phyloP scores from a whole-genome alignment of 2,329 filamentous ascomycete genomes.

The Canariomyces notabilis region DNA sequence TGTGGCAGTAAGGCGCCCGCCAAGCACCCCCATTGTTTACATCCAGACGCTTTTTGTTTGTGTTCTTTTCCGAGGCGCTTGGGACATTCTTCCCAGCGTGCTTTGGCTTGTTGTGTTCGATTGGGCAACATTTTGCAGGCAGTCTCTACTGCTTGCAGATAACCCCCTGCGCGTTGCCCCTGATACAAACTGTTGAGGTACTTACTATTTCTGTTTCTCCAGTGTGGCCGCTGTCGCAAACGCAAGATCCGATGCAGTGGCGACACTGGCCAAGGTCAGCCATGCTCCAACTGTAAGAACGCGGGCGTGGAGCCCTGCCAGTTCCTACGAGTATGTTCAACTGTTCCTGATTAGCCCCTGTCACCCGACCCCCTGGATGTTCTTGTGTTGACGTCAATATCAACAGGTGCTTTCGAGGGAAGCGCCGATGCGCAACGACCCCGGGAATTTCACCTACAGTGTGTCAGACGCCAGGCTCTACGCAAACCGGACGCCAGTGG shows the following conservation, averaged over 20 bases:
- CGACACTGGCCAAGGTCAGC: constrained; percentile 67
- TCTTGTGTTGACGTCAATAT: constrained; percentile 6
- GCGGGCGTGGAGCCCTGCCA: constrained; percentile 68
- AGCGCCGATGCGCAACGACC: constrained; percentile 31
- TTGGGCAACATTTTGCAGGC: neutral
- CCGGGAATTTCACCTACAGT: constrained; percentile 33
- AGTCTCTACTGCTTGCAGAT: too few species aligned
- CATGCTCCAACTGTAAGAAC: constrained; percentile 78
- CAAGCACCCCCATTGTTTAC: neutral
- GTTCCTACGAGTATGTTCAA: constrained; percentile 65
- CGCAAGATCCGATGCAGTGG: constrained; percentile 94
- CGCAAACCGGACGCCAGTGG: constrained; percentile 19
- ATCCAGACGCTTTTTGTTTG: constrained; percentile 1
- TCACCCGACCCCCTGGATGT: neutral
- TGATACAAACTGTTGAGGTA: too few species aligned
- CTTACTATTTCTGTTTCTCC: constrained; percentile 4
- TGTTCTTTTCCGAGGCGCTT: constrained; percentile 3
- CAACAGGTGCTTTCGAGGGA: constrained; percentile 38
- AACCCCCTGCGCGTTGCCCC: too few species aligned
- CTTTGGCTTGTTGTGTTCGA: neutral
- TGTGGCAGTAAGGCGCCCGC: constrained; percentile 49
- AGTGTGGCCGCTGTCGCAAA: constrained; percentile 88
- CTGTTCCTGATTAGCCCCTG: neutral
- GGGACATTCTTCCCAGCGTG: neutral
- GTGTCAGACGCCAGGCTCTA: constrained; percentile 31